Evolutionary conservation across 768 basidiomycete genomes (phyloP).

Genomic region (Leccinum boreale): DNA sequence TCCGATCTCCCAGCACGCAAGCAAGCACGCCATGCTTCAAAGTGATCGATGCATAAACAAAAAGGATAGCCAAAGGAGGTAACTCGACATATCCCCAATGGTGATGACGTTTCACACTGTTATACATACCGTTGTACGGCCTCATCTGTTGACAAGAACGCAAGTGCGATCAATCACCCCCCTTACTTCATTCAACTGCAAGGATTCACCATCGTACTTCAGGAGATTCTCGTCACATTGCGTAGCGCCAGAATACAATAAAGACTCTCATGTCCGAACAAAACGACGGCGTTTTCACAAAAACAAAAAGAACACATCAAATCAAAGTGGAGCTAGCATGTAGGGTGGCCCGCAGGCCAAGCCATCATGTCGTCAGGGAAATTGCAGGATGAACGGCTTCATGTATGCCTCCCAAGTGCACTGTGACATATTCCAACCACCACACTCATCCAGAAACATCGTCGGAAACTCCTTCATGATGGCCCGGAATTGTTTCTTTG

Average conservation of each 20-base stretch:
- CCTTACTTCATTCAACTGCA: not conserved
- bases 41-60: not conserved
- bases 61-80: not conserved
- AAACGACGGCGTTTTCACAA: slow-evolving; percentile 14
- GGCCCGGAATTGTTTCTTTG: slow-evolving; percentile 22
- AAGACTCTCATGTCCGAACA: slow-evolving; percentile 12
- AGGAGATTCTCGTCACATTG: not conserved
- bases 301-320: slow-evolving; percentile 3
- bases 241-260: not conserved
- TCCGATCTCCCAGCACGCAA: not conserved
- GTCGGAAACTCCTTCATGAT: slow-evolving; percentile 34
- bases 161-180: slow-evolving; percentile 13
- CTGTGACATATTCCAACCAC: slow-evolving; percentile 39
- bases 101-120: not conserved
- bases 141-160: not conserved
- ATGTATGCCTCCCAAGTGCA: slow-evolving; percentile 64
- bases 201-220: not conserved
- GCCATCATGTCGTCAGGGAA: slow-evolving; percentile 42
- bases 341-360: not conserved
- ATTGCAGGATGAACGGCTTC: slow-evolving; percentile 60
- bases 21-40: not conserved
- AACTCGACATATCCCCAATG: slow-evolving; percentile 5
- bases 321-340: slow-evolving; percentile 1
- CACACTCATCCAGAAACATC: slow-evolving; percentile 42
- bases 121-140: not conserved